A percentile compares a stretch with the other conserved stretches of the same genome.
These are phyloP conservation scores for Sanghuangporus weigelae DNA, from an alignment of 1,284 basidiomycete genomes.

Conservation along the genomic window DNA sequence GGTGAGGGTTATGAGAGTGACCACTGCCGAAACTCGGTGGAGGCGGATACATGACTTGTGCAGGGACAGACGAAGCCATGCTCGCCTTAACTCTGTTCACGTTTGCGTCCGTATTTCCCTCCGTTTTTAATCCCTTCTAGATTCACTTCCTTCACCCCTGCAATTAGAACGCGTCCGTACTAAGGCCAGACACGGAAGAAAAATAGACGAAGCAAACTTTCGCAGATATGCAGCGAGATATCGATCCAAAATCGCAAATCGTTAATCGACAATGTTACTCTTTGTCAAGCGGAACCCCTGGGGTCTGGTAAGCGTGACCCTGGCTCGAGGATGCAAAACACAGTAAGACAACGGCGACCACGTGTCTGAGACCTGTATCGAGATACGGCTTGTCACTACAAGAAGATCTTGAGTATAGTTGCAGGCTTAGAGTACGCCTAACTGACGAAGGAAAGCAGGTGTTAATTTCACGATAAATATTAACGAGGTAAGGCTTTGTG, in stretches of 20 bases:
- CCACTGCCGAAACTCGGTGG: neutral
- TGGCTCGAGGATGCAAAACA: neutral
- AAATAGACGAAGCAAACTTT: neutral
- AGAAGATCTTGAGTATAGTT: neutral
- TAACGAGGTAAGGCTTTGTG: neutral
- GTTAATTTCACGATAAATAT: neutral
- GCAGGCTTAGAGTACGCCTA: neutral
- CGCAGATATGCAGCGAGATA: neutral
- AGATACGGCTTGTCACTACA: neutral
- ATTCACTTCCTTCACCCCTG: neutral
- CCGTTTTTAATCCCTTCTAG: neutral
- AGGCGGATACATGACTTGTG: conserved; percentile 14
- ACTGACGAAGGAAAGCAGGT: neutral
- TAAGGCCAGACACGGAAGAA: neutral
- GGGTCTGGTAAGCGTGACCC: neutral
- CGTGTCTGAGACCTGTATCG: neutral
- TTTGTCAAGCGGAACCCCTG: neutral
- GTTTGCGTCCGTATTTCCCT: neutral
- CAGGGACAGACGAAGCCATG: conserved; percentile 13
- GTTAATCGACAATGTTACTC: neutral
- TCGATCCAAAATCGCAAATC: neutral
- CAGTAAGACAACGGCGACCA: neutral
- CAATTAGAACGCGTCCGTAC: neutral
- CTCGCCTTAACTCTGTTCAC: neutral
- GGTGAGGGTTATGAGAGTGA: conserved; percentile 1